Evolutionary conservation across 2,329 filamentous ascomycete species (phyloP), one percentile per base, ranked within the genome.

Genomic region (Paecilomyces sp.): DNA sequence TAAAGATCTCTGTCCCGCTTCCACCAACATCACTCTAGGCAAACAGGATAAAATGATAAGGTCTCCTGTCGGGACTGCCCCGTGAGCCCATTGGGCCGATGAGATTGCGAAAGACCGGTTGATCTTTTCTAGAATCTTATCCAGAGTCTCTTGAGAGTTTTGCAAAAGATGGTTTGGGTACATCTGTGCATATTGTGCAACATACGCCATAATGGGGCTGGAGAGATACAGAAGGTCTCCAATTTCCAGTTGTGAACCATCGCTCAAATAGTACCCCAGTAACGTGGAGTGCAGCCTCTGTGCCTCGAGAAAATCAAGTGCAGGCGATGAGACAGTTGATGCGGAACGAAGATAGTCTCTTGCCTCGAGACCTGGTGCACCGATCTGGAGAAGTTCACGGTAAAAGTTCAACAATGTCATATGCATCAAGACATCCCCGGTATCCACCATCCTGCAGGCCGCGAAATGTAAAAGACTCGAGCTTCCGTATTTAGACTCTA

Each of bases 371-470:
- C 74, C 71, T 1, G 74, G 74, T 8, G 72, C 70, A 57, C 71
- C 73, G 2, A 78, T 76, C 33, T 74, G 73, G 31, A 87, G 74
- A 2, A 86, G 70, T n/a, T 81, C 78, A 22, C 79, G 76, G 66
- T 79, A 84, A 69, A 86, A 86, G 62, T 83, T 79, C 61, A 87
- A 74, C 51, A 85, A 71, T 4, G 80, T 83, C 73, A 84, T 81
- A 63, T 85, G 80, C 81, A 86, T 83, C 55, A 87, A 72, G 3
- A 86, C 77, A 66, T 87, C 84, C 33, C 79, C 78, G 54, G 72
- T 76, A 61, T 87, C 80, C 2, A 86, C 79, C 83, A 86, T 86
- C 51, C 78, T 75, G 55, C 76, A 70, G 3, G 81, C 74, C 5
- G 80, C 81, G 60, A 85, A 87, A 34, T 85, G 79, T 2, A 87